A percentile compares a stretch with the other conserved stretches of the same genome.
Evolutionary conservation across 2,329 filamentous ascomycete genomes (phyloP).

Genomic region (Pseudogymnoascus sp.): DNA sequence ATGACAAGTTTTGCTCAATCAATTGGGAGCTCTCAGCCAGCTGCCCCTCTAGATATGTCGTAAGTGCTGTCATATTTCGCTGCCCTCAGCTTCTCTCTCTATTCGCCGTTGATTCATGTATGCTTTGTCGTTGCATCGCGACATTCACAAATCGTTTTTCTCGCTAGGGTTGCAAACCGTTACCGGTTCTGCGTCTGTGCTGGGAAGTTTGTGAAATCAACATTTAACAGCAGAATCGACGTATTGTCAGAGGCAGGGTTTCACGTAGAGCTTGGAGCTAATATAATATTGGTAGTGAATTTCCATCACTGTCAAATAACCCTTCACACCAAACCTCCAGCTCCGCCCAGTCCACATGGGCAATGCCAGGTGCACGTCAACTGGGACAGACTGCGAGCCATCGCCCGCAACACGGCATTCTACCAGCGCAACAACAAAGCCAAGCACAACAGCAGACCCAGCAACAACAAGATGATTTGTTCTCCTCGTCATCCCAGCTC

Average conservation of each 20-base stretch:
- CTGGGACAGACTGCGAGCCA: constrained; percentile 24
- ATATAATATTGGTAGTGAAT: constrained; percentile 42
- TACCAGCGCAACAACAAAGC: constrained; percentile 24
- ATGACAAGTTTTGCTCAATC: constrained; percentile 62
- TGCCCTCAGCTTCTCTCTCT: not conserved
- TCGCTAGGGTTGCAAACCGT: not conserved
- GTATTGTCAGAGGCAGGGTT: not conserved
- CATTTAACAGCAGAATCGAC: not conserved
- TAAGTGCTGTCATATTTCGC: constrained; percentile 39
- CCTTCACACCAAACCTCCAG: constrained; percentile 32
- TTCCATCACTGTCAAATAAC: constrained; percentile 58
- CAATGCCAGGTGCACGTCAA: constrained; percentile 24
- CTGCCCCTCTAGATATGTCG: constrained; percentile 57
- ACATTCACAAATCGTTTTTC: no score
- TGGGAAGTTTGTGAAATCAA: not conserved
- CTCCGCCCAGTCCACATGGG: constrained; percentile 29
- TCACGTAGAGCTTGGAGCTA: not conserved
- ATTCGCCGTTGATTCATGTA: constrained; percentile 3
- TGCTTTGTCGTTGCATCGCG: not conserved
- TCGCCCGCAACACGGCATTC: constrained; percentile 21
- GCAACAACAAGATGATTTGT: constrained; percentile 30
- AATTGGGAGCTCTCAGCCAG: constrained; percentile 52
- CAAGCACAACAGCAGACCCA: constrained; percentile 26
- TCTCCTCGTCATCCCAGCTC: constrained; percentile 27
- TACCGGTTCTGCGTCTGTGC: not conserved